These are phyloP conservation scores for Cercis canadensis DNA, from an alignment of 306 rosid species.

Conservation along the genomic window DNA sequence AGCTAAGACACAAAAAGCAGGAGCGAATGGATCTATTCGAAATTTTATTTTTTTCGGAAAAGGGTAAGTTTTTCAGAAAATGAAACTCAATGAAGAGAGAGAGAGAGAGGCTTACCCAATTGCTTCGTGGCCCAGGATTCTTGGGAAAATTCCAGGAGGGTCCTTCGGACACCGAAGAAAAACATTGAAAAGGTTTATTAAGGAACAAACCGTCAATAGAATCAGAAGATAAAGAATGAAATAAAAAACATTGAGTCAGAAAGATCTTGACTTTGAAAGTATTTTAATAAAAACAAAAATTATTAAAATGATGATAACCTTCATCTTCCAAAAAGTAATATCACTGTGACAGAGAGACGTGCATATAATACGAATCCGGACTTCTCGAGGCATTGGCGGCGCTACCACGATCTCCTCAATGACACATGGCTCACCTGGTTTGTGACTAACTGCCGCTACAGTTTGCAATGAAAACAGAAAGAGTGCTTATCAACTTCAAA, in stretches of 20 bases:
- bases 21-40: too few relatives aligned
- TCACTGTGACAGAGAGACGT: conserved; percentile 84
- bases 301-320: conserved; percentile 44
- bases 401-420: conserved; percentile 80
- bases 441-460: conserved; percentile 73
- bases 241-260: background rate
- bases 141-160: conserved; percentile 67
- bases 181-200: background rate
- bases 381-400: conserved; percentile 80
- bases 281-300: background rate
- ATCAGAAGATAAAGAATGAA: background rate
- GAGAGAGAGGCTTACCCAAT: conserved; percentile 59
- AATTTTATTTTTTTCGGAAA: too few relatives aligned
- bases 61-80: background rate
- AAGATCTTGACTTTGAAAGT: background rate
- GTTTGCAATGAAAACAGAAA: conserved; percentile 4
- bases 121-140: conserved; percentile 91
- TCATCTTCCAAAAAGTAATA: conserved; percentile 74
- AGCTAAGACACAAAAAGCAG: too few relatives aligned
- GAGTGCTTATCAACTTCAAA: conserved; percentile 7
- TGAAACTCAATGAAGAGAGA: background rate
- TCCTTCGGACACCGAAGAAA: conserved; percentile 44
- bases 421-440: conserved; percentile 65
- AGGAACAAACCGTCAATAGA: background rate
- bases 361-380: conserved; percentile 68